A percentile compares a stretch with the other conserved stretches of the same genome.
These are phyloP conservation scores for Histomonas meleagridis DNA, from an alignment of 208 protist species.

Conservation along the genomic window DNA sequence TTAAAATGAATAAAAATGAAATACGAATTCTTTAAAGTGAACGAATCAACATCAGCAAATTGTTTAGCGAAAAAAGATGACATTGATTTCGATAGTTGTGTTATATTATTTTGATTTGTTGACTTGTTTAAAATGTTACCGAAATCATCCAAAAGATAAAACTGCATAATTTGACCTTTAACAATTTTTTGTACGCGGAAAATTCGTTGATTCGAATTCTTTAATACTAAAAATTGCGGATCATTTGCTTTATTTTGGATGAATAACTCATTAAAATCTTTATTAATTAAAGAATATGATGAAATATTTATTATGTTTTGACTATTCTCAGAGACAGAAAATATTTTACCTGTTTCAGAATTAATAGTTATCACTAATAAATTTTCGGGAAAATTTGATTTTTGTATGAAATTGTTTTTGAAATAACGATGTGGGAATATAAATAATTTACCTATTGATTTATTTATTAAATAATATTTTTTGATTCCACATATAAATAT, in stretches of 20 bases:
- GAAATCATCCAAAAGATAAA: background rate
- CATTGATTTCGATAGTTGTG: background rate
- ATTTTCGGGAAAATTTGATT: background rate
- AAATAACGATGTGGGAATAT: background rate
- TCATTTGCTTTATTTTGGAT: background rate
- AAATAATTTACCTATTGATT: background rate
- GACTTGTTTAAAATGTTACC: background rate
- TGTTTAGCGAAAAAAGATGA: background rate
- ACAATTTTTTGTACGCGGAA: background rate
- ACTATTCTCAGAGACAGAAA: slow-evolving; percentile 13
- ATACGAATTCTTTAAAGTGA: too few relatives aligned
- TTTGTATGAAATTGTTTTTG: background rate
- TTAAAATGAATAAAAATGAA: too few relatives aligned
- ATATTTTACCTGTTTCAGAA: background rate
- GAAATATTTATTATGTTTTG: background rate
- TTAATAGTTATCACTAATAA: background rate
- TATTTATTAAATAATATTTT: background rate
- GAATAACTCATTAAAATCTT: background rate
- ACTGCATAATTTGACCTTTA: background rate
- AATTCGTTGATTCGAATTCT: background rate
- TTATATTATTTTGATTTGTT: background rate
- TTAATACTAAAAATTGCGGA: background rate
- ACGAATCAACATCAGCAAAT: background rate
- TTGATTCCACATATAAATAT: background rate
- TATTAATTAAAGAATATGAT: background rate